These are phyloP conservation scores for Sporothrix brunneoviolacea DNA, from an alignment of 2,329 filamentous ascomycete genomes.

Conservation along the genomic window DNA sequence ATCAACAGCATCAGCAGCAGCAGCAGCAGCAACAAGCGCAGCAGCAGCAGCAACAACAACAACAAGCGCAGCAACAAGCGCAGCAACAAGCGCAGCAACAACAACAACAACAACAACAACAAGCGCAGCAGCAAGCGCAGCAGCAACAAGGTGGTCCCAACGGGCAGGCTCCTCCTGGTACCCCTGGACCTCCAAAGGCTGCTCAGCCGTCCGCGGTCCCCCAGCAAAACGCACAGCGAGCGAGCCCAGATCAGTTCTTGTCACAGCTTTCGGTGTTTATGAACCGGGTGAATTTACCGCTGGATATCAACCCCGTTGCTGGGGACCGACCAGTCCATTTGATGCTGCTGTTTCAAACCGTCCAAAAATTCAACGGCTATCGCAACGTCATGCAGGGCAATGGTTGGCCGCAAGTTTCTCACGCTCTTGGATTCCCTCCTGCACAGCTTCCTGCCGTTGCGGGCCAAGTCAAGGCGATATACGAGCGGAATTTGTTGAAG, in stretches of 20 bases:
- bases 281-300: conserved; percentile 61
- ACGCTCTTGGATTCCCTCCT: conserved; percentile 54
- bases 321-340: conserved; percentile 69
- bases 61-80: conserved; percentile 29
- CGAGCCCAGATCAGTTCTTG: conserved; percentile 63
- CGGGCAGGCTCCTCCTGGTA: conserved; percentile 46
- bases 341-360: conserved; percentile 68
- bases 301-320: conserved; percentile 69
- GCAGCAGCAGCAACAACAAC: conserved; percentile 32
- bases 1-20: conserved; percentile 31
- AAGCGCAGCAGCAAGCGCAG: conserved; percentile 4
- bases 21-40: conserved; percentile 32
- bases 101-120: conserved; percentile 4
- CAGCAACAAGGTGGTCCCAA: conserved; percentile 43
- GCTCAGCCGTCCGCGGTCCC: conserved; percentile 15
- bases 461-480: conserved; percentile 64
- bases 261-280: conserved; percentile 74
- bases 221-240: conserved; percentile 24
- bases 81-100: conserved; percentile 34
- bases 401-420: conserved; percentile 67
- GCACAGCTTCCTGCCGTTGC: conserved; percentile 60
- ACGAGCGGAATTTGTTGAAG: conserved; percentile 65
- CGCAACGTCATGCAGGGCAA: conserved; percentile 63
- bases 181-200: conserved; percentile 26
- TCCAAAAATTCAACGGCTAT: conserved; percentile 71